phyloP scores from a whole-genome alignment of 1,284 basidiomycete species.

The Gymnopus androsaceus region DNA sequence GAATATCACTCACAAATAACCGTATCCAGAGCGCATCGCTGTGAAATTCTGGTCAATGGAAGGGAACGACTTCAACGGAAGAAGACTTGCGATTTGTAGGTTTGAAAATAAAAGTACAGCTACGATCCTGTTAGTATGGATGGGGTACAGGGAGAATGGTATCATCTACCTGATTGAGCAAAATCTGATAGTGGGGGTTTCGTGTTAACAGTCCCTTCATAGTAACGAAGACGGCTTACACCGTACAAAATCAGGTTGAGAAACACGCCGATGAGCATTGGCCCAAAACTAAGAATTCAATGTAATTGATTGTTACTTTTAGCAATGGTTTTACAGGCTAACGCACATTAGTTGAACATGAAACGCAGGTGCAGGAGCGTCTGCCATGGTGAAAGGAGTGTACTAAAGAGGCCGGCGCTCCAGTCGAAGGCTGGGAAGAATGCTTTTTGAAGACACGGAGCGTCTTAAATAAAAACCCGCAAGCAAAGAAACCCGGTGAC shows the following conservation, averaged over 20 bases:
- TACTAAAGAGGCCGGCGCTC: not conserved
- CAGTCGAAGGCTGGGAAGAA: not conserved
- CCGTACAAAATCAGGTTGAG: slow-evolving; percentile 51
- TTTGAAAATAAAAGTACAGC: slow-evolving; percentile 38
- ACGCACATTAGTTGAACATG: slow-evolving; percentile 10
- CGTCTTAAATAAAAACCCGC: too few species aligned
- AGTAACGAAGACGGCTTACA: slow-evolving; percentile 29
- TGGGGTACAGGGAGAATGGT: slow-evolving; percentile 13
- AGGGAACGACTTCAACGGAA: slow-evolving; percentile 7
- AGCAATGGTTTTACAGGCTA: not conserved
- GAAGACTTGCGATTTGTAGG: slow-evolving; percentile 32
- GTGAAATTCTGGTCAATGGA: not conserved
- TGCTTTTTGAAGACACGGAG: not conserved
- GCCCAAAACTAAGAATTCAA: slow-evolving; percentile 37
- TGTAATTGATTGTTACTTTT: not conserved
- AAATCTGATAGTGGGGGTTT: slow-evolving; percentile 26
- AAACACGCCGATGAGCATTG: slow-evolving; percentile 46
- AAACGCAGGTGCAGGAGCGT: not conserved
- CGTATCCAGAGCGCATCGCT: slow-evolving; percentile 46
- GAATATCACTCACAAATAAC: slow-evolving; percentile 35
- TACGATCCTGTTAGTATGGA: too few species aligned
- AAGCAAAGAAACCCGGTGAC: too few species aligned
- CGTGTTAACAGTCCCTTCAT: not conserved
- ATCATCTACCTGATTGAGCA: slow-evolving; percentile 36
- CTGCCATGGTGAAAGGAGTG: not conserved